Evolutionary conservation across 2,329 filamentous ascomycete species (phyloP), one percentile per base, ranked within the genome.

Genomic region (Ascochyta rabiei): DNA sequence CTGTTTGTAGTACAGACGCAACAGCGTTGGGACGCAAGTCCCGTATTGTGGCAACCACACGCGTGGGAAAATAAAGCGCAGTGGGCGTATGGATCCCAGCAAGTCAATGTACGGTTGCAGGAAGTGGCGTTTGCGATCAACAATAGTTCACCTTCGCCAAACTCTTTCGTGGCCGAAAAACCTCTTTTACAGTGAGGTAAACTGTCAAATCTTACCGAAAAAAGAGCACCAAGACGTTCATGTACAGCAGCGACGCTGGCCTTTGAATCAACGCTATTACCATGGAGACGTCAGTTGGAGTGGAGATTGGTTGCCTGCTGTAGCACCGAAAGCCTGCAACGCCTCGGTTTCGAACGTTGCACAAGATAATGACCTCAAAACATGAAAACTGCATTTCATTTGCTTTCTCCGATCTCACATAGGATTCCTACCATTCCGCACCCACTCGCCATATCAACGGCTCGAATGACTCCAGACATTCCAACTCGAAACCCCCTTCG

Each of bases 391-490:
- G 40, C 21, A 48, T 28, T 26, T 38, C 8, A 33, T 43, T 45
- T 40, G 31, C 45, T 38, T 44, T 37, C 46, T 43, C 21, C 47
- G 18, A 37, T 13, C 44, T 16, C 34, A 39, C 24, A 10, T 41
- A 50, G 19, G 33, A 31, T 28, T 26, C 18, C 15, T 39, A 16
- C 38, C 19, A 24, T 21, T 18, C 43, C 33, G 35, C 31, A 39
- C 24, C 38, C 42, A 42, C 30, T 24, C 26, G 44, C 35, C 44
- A 48, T 23, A 21, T 28, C 40, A 33, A 43, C 43, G 23, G 24
- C 51, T 54, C 63, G 60, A 51, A 65, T 64, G 61, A 35, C 47
- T 54, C 45, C 50, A 33, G 53, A 50, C 18, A 57, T 47, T 35
- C 43, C 39, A 10, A 51, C 48, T 8, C 56, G 46, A 46, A 59